Percentiles rank a stretch among this genome's conserved stretches.
phyloP scores from a whole-genome alignment of 352 stramenopile species.

The Phytophthora tubulina region DNA sequence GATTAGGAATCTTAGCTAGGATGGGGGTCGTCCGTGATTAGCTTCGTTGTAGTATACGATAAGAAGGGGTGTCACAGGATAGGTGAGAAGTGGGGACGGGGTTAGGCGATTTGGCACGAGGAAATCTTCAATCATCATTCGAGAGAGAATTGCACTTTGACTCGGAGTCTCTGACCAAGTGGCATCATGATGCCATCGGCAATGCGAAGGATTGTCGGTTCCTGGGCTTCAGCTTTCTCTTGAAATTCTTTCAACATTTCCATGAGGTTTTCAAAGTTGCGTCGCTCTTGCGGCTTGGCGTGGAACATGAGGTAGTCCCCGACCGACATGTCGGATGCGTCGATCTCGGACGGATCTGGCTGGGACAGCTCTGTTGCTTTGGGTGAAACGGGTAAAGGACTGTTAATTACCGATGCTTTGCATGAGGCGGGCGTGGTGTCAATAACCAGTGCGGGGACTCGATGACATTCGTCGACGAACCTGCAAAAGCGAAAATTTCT shows the following conservation, averaged over 20 bases:
- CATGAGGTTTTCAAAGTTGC: slow-evolving; percentile 70
- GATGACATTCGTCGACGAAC: slow-evolving; percentile 32
- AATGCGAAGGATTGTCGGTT: slow-evolving; percentile 30
- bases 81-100: slow-evolving; percentile 8
- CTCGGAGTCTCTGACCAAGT: slow-evolving; percentile 48
- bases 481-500: slow-evolving; percentile 3
- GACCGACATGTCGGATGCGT: slow-evolving; percentile 30
- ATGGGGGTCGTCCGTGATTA: not conserved
- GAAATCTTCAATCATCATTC: slow-evolving; percentile 6
- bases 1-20: slow-evolving; percentile 11
- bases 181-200: slow-evolving; percentile 50
- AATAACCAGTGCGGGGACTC: not conserved
- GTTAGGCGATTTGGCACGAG: slow-evolving; percentile 57
- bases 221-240: not conserved
- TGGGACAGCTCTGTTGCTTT: slow-evolving; percentile 1
- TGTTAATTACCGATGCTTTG: not conserved
- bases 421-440: not conserved
- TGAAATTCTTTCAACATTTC: slow-evolving; percentile 60
- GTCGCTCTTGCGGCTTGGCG: slow-evolving; percentile 48
- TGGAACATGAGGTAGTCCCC: slow-evolving; percentile 66
- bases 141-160: slow-evolving; percentile 60
- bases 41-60: too few relatives aligned
- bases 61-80: slow-evolving; percentile 1
- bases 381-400: not conserved
- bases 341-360: not conserved